Evolutionary conservation across 257 asterid genomes (phyloP), one percentile per base, ranked within the genome.

Genomic region (Misopates orontium): DNA sequence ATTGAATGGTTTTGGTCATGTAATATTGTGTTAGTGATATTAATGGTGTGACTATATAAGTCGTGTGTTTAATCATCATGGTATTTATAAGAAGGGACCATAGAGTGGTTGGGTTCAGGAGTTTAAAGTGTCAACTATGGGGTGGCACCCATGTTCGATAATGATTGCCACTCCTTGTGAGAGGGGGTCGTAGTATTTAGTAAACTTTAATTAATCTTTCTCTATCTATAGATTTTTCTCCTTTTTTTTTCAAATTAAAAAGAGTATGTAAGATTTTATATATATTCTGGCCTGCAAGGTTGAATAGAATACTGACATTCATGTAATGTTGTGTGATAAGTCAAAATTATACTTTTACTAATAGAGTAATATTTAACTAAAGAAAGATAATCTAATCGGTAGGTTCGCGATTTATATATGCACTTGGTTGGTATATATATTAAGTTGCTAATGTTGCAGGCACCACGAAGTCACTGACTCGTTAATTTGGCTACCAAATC

Each of bases 131-230:
- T 74, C 73, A 69, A 79, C 66, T 23, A 64, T 79, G 79, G 78
- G 85, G 83, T 79, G 88, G 88, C 82, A 79, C 72, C 82, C 88
- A 82, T 79, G 88, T 82, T 82, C 83, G 80, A 77, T 79, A 77
- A 82, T 82, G 66, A 61, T 61, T 42, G 51, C 54, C 54, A 61
- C 66, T 19, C 42, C 66, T 41, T 61, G 16, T 10, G 17, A 13
- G 17, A 28, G 6, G 7, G 51, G 51, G 51, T 4, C 8, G 6
- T 3, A 45, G 15, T 45, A 45, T 45, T 14, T n/a, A 39, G 65
- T 20, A 12, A 39, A 47, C 50, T 60, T 51, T 40, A 59, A 39
- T 36, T 39, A n/a, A 31, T 13, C 44, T 19, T 10, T 22, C 14
- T 59, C 24, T 13, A 4, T 7, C 7, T 11, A 47, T 59, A 36